phyloP scores from a whole-genome alignment of 441 rosid species.

The Erodium texanum region DNA sequence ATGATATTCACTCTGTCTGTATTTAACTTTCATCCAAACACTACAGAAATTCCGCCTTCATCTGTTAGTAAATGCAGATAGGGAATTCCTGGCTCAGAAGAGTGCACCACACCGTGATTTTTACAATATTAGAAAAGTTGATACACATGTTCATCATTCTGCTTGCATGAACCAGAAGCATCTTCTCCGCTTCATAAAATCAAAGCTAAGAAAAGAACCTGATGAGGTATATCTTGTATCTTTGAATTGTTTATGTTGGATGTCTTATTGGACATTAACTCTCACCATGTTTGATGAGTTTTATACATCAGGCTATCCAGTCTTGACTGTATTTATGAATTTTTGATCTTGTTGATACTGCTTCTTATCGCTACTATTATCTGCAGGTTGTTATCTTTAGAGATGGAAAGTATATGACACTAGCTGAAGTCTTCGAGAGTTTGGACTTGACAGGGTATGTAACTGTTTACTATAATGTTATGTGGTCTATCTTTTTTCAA shows the following conservation, averaged over 20 bases:
- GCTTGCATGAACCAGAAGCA: conserved; percentile 84
- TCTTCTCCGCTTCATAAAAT: conserved; percentile 63
- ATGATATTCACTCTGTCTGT: conserved; percentile 1
- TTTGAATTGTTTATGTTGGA: not conserved
- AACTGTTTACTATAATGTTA: not conserved
- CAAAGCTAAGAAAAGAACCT: conserved; percentile 59
- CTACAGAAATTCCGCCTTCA: conserved; percentile 66
- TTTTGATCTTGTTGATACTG: not conserved
- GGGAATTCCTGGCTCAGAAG: conserved; percentile 60
- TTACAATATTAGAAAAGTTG: conserved; percentile 68
- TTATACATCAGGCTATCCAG: conserved; percentile 1
- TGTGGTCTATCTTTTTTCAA: not conserved
- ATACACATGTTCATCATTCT: conserved; percentile 73
- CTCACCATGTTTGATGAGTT: conserved; percentile 6
- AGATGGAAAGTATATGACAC: conserved; percentile 65
- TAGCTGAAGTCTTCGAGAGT: conserved; percentile 65
- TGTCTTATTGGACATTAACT: not conserved
- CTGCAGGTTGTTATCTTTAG: conserved; percentile 67
- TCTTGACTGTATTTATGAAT: not conserved
- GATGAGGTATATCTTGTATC: conserved; percentile 42
- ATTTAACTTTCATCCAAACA: conserved; percentile 21
- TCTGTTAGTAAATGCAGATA: conserved; percentile 55
- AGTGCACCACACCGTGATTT: conserved; percentile 75
- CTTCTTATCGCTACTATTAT: not conserved
- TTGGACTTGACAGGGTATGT: conserved; percentile 60